Percentiles rank a stretch among this genome's conserved stretches.
These are phyloP conservation scores for Chalara sp. DNA, from an alignment of 2,329 filamentous ascomycete genomes.

Conservation along the genomic window DNA sequence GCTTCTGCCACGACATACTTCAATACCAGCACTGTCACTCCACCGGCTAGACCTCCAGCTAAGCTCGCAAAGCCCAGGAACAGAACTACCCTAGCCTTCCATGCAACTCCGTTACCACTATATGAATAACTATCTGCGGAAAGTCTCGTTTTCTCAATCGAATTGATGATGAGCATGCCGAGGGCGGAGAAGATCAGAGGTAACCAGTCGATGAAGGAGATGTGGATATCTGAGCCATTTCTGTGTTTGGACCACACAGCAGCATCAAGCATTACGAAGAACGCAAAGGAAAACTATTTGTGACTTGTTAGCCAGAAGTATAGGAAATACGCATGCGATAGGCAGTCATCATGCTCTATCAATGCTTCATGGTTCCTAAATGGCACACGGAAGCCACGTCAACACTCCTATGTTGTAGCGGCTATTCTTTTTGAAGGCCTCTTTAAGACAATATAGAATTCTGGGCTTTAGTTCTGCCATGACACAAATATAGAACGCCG, in stretches of 20 bases:
- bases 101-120: slow-evolving; percentile 55
- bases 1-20: slow-evolving; percentile 55
- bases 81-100: slow-evolving; percentile 62
- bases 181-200: slow-evolving; percentile 60
- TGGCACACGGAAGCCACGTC: too few relatives aligned
- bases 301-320: neutral
- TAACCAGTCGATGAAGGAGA: slow-evolving; percentile 65
- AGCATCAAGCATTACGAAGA: slow-evolving; percentile 62
- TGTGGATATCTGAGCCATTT: slow-evolving; percentile 55
- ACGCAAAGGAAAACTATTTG: slow-evolving; percentile 56
- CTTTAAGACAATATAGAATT: too few relatives aligned
- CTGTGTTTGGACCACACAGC: slow-evolving; percentile 57
- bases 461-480: too few relatives aligned
- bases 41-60: slow-evolving; percentile 62
- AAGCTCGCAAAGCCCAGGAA: slow-evolving; percentile 61
- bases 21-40: slow-evolving; percentile 61
- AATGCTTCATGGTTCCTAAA: too few relatives aligned
- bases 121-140: slow-evolving; percentile 58
- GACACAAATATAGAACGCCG: too few relatives aligned
- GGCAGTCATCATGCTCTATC: too few relatives aligned
- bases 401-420: too few relatives aligned
- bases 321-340: too few relatives aligned
- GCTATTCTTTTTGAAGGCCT: too few relatives aligned
- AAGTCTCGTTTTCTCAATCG: slow-evolving; percentile 59
- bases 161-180: slow-evolving; percentile 67